phyloP scores from a whole-genome alignment of 768 basidiomycete species.

The Hygrophorus russula region DNA sequence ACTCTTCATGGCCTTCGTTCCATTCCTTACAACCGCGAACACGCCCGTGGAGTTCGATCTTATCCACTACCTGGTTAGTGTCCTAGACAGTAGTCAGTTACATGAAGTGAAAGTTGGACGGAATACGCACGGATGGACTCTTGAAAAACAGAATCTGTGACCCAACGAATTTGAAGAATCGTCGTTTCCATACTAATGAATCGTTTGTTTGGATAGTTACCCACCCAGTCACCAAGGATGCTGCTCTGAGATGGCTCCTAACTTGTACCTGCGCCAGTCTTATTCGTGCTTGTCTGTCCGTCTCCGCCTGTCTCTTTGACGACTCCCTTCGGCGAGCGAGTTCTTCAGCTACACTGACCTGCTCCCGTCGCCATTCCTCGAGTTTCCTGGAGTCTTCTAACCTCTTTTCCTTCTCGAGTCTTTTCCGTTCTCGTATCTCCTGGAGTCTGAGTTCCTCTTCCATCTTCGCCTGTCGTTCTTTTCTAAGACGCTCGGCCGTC shows the following conservation, averaged over 20 bases:
- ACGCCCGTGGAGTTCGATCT: conserved; percentile 35
- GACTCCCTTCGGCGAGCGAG: conserved; percentile 34
- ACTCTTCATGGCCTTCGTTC: conserved; percentile 57
- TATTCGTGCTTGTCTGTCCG: conserved; percentile 35
- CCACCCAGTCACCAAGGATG: conserved; percentile 39
- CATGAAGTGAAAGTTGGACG: neutral
- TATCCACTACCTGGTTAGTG: conserved; percentile 23
- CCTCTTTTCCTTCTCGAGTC: conserved; percentile 33
- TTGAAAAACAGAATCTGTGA: conserved; percentile 37
- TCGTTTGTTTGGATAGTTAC: conserved; percentile 48
- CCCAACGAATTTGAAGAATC: conserved; percentile 48
- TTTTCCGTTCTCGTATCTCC: conserved; percentile 38
- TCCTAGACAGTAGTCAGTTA: conserved; percentile 22
- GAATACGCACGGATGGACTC: conserved; percentile 33
- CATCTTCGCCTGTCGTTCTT: conserved; percentile 27
- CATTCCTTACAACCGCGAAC: conserved; percentile 44
- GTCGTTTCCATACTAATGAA: conserved; percentile 47
- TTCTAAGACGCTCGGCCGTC: conserved; percentile 25
- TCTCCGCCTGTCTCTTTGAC: conserved; percentile 25
- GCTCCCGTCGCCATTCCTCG: conserved; percentile 43
- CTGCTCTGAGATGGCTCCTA: conserved; percentile 23
- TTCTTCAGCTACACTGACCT: conserved; percentile 32
- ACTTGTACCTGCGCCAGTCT: conserved; percentile 32
- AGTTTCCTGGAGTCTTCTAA: conserved; percentile 37
- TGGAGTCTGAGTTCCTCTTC: conserved; percentile 32